Base-by-base conservation (phyloP, 345 rosid genomes). In the Salix brachista region DNA sequence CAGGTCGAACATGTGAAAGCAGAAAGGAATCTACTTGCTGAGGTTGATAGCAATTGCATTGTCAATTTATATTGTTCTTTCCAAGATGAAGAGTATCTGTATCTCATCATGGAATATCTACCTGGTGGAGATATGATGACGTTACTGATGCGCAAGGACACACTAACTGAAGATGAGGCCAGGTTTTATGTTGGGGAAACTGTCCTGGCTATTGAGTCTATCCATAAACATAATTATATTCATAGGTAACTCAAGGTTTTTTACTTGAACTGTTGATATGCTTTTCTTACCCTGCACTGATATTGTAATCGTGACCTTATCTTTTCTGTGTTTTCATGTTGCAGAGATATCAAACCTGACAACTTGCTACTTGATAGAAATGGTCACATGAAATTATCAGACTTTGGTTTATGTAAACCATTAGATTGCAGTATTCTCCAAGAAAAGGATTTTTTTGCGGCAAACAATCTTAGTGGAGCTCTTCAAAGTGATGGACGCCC, bases 71-170 rank as follows among this genome's bases (percentile, higher is more conserved):
- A 88, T 75, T 90, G 89, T 78, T 89, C 93, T 30, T 89, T 89
- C 86, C 93, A 89, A 77, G 93, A 89, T 82, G 93, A 89, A 65
- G 90, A 89, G 34, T 87, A 84, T 83, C 79, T 89, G 65, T 89
- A 89, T 78, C 91, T 89, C 54, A 84, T 89, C 71, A 89, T 89
- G 93, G 93, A 89, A 74, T 89, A 89, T 78, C 88, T 89, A 71
- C 93, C 93, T 79, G 93, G 93, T 82, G 93, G 93, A 81, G 93
- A 90, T 81, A 88, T 90, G 93, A 90, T 90, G 91, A 88, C 91
- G 26, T 82, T 90, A 46, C 84, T 90, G 61, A 90, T 90, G 93
- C 91, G 93, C 73, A 90, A 90, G 78, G 93, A 90, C 83, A 85
- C 81, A 52, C 82, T 90, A 73, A 84, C 75, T 42, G 93, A 90